Evolutionary conservation across 108 stramenopile genomes (phyloP).

Genomic region (Stephanodiscus minutulus): DNA sequence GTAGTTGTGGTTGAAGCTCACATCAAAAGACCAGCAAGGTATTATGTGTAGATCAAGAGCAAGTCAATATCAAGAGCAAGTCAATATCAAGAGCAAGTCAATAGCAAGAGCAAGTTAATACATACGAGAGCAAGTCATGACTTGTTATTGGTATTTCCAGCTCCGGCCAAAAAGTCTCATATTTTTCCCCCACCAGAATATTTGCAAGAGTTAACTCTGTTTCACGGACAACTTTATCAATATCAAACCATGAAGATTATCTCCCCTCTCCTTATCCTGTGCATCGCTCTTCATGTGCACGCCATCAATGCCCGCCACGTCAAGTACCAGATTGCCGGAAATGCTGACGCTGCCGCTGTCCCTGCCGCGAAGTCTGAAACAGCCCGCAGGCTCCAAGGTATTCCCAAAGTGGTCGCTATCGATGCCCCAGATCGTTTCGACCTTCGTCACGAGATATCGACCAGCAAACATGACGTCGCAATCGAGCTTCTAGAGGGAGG

Average conservation of each 20-base stretch:
- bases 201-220: too few species aligned
- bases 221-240: background rate
- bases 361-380: background rate
- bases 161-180: too few species aligned
- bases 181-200: too few species aligned
- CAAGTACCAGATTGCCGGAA: background rate
- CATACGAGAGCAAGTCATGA: too few species aligned
- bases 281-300: background rate
- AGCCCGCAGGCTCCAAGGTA: background rate
- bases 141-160: too few species aligned
- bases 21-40: too few species aligned
- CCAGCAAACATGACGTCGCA: background rate
- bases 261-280: background rate
- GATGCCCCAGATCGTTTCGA: background rate
- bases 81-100: too few species aligned
- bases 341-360: background rate
- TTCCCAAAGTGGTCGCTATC: background rate
- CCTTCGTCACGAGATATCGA: background rate
- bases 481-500: background rate
- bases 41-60: too few species aligned
- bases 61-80: too few species aligned
- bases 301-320: background rate
- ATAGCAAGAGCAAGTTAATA: too few species aligned
- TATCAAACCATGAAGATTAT: background rate
- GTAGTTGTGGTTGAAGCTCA: too few species aligned